Conservation (phyloP, 2,329 filamentous ascomycete species). For the Lithohypha guttulata region DNA sequence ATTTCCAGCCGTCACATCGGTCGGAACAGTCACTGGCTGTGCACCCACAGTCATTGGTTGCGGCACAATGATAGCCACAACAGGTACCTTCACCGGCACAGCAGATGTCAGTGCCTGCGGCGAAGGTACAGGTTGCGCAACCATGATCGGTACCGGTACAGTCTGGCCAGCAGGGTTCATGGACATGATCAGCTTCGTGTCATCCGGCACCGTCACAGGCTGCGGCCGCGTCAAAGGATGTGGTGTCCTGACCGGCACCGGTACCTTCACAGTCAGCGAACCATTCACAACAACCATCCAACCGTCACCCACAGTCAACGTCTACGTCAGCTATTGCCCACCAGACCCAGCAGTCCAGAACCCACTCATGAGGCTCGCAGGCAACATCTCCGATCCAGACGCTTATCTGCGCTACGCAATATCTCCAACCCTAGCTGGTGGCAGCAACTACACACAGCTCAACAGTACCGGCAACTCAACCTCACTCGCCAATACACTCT, state of each 20-base stretch:
- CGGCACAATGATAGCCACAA: slow-evolving; percentile 17
- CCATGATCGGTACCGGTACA: slow-evolving; percentile 17
- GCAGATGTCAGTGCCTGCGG: slow-evolving; percentile 19
- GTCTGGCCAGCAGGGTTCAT: slow-evolving; percentile 16
- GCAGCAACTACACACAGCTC: slow-evolving; percentile 2
- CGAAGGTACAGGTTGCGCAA: slow-evolving; percentile 15
- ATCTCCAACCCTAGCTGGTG: not conserved
- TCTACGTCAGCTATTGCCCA: slow-evolving; percentile 17
- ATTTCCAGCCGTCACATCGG: slow-evolving; percentile 1
- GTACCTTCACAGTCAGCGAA: slow-evolving; percentile 17
- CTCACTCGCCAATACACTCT: slow-evolving; percentile 12
- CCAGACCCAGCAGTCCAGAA: slow-evolving; percentile 3
- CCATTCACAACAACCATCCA: slow-evolving; percentile 10
- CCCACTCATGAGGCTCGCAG: slow-evolving; percentile 3
- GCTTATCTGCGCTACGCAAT: not conserved
- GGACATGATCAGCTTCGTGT: slow-evolving; percentile 12
- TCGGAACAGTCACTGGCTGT: slow-evolving; percentile 4
- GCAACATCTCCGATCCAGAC: not conserved
- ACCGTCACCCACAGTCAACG: slow-evolving; percentile 11
- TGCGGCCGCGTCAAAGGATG: slow-evolving; percentile 17
- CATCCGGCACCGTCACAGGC: slow-evolving; percentile 15
- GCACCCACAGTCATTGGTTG: slow-evolving; percentile 14
- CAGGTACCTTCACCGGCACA: slow-evolving; percentile 15
- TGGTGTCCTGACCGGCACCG: slow-evolving; percentile 16
- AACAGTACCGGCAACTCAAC: slow-evolving; percentile 3